phyloP scores from a whole-genome alignment of 768 basidiomycete genomes.

The Boletellus ananas region DNA sequence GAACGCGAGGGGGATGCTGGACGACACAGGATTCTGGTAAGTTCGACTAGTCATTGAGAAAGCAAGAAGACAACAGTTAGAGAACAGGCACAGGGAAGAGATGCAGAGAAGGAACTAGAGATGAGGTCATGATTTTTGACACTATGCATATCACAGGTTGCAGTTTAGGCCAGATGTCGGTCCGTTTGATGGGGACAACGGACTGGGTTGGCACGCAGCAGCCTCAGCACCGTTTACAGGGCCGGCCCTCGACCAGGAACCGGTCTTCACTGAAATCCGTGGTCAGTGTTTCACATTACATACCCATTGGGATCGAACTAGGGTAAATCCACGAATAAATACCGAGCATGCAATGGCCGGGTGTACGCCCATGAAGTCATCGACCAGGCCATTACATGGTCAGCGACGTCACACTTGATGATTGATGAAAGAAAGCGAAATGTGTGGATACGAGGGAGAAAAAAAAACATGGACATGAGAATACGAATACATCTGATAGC shows the following conservation, averaged over 20 bases:
- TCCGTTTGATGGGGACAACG: background rate
- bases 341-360: background rate
- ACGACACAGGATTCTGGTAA: background rate
- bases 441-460: constrained; percentile 3
- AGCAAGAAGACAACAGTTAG: background rate
- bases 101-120: constrained; percentile 2
- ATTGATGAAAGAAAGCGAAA: constrained; percentile 2
- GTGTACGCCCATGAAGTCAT: background rate
- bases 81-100: background rate
- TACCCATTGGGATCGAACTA: background rate
- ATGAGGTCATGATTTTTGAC: background rate
- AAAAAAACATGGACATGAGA: constrained; percentile 7
- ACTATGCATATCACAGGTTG: constrained; percentile 8
- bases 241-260: background rate
- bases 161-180: background rate
- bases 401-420: constrained; percentile 4
- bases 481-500: constrained; percentile 20
- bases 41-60: constrained; percentile 6
- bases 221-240: too few species aligned
- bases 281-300: background rate
- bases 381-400: background rate
- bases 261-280: background rate
- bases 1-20: background rate
- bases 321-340: background rate
- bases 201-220: background rate